Evolutionary conservation across 2,329 filamentous ascomycete genomes (phyloP), one percentile per base, ranked within the genome.

Genomic region (Chalara sp.): DNA sequence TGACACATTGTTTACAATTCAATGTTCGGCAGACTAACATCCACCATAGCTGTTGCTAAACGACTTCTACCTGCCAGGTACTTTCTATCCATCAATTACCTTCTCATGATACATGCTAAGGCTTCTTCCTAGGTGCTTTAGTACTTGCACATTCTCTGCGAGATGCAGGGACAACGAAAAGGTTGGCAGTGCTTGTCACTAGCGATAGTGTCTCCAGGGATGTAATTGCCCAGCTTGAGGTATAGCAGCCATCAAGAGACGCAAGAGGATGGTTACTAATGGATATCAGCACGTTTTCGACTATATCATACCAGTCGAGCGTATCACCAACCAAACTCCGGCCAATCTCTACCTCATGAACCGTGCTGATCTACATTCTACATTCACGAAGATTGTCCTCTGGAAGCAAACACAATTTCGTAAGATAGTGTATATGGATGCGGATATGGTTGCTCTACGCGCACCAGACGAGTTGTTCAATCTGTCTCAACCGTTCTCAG

Each of bases 381-480:
- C 91, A 56, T 97, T 97, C 65, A 97, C 93, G 59, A 99, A 99
- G 74, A 91, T 99, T 70, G 84, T 89, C 58, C 76, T 99, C 13
- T 99, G 93, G 93, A 87, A 85, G 58, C 87, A 91, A 69, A 85
- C 81, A 3, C 89, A 96, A 65, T 99, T 92, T 69, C 82, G 85
- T 58, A 92, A 86, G 71, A 89, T 99, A 51, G 87, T 99, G 52
- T 99, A 97, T 69, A 77, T 99, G 56, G 93, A 99, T 66, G 87
- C 91, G 55, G 93, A 99, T 64, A 81, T 96, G 40, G 86, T 99
- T n/a, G 88, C 89, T 32, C 80, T 96, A 56, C 79, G 90, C 59
- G 89, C 91, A 33, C 88, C 92, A 4, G 92, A 99, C 63, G 93
- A 99, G 76, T 82, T 99, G 50, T 95, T 99, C 65, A 78, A 84